Evolutionary conservation across 768 basidiomycete genomes (phyloP), one percentile per base, ranked within the genome.

Genomic region (Boletus bicolor): DNA sequence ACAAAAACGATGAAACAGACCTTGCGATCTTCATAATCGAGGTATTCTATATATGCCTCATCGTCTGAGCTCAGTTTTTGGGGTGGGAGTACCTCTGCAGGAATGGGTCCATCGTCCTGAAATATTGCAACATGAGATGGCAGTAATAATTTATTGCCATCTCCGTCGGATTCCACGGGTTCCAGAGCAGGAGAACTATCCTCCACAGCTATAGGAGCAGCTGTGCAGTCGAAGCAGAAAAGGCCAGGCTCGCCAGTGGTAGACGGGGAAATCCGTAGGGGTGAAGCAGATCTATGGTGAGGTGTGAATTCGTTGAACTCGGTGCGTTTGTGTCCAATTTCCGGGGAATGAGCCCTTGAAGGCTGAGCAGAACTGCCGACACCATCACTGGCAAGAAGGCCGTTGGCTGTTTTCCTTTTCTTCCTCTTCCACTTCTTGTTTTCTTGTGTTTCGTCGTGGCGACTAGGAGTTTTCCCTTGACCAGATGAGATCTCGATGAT

Each of bases 21-120:
- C 72, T 78, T 81, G 35, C 77, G 72, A 62, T 84, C 82, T 38
- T 87, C 87, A 59, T 84, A 87, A 60, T 91, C 88, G 24, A 92
- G 75, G 64, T 89, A 91, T 50, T 91, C 83, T 54, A 93, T 91
- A 63, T 82, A 89, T 63, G 82, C 81, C 24, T 84, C 82, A 9
- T 80, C 81, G 21, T 84, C 82, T 14, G 76, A 74, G 37, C 80
- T 67, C 39, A 73, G 30, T 53, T 72, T 63, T 3, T 74, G 65
- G 17, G 79, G 73, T 14, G 75, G 68, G 17, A 83, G 67, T 19
- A 85, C 77, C 55, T 81, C 75, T 30, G 77, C 70, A 4, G 81
- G 75, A 14, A 75, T 68, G 43, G 69, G 64, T 34, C 54, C 73
- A 43, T 64, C 43, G 17, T 58, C 62, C 19, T 51, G 53, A 17